Evolutionary conservation across 1,139 yeast genomes (phyloP), one percentile per base, ranked within the genome.

Genomic region (Saccharomyces hybrid): DNA sequence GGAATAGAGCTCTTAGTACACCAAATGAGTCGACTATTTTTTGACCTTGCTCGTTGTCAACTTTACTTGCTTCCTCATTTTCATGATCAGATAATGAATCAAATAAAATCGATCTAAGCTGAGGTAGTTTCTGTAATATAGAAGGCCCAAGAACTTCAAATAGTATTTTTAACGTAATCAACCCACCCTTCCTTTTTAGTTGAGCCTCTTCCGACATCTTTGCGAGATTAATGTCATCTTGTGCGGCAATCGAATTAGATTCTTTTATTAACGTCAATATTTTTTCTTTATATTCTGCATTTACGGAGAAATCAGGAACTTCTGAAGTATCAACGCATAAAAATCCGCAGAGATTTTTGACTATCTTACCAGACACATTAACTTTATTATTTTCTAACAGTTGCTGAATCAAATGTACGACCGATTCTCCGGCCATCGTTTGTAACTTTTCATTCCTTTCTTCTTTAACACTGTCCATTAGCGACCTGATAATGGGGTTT

Each of bases 281-380:
- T 19, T 75, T 75, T 53, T 81, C 83, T 32, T 73, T 78, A 55
- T 78, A 77, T 11, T 73, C 73, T 50, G 80, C 79, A 66, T 88
- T 87, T 50, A 88, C 86, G 32, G 78, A 78, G 66, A 88, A 93
- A 65, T 90, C 98, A 2, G 99, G 99, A 38, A 93, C 97, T 69
- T 91, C 98, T 5, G 95, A 81, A 0, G 97, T 89, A 69, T 93
- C 99, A 46, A 91, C 97, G 74, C 99, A 93, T 50, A 93, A 70
- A 67, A 93, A 93, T 1, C 95, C 96, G 72, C 97, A 88, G 54
- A 95, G 74, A 65, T 95, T 95, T 67, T 89, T 91, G 52, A 88
- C 81, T 60, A 93, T 86, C 67, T 93, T 95, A 63, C 89, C 96
- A 2, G 93, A 84, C 2, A 95, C 95, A 46, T 84, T 83, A 23